phyloP scores from a whole-genome alignment of 257 asterid genomes.

The Leptodermis oblonga region DNA sequence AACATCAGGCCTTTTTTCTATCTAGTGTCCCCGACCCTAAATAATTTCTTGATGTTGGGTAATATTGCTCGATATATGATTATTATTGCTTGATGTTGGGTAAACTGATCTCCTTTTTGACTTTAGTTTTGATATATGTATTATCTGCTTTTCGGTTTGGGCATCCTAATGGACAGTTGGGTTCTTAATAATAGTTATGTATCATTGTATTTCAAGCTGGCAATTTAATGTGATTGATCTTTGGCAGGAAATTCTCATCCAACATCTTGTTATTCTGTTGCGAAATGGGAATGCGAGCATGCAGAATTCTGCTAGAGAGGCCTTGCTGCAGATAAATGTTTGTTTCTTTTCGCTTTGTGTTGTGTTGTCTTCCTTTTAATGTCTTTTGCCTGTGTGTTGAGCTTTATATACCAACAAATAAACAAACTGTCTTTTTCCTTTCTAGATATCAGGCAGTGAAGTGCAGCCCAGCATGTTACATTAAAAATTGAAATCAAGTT shows the following conservation, averaged over 20 bases:
- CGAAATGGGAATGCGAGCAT: slow-evolving; percentile 53
- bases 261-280: slow-evolving; percentile 53
- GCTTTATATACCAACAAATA: neutral
- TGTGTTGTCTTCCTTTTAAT: neutral
- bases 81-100: neutral
- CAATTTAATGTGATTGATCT: neutral
- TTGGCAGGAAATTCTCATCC: slow-evolving; percentile 64
- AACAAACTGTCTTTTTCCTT: neutral
- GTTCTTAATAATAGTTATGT: neutral
- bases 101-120: neutral
- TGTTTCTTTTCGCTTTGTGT: slow-evolving; percentile 23
- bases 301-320: slow-evolving; percentile 65
- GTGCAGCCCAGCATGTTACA: neutral
- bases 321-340: slow-evolving; percentile 70
- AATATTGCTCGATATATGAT: neutral
- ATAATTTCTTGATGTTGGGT: neutral
- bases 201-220: neutral
- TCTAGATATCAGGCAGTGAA: neutral
- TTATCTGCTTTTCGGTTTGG: slow-evolving; percentile 1
- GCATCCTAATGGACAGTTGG: no score
- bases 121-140: neutral
- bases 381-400: neutral
- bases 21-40: neutral
- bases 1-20: neutral
- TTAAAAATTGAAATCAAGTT: neutral